Evolutionary conservation across 2,329 filamentous ascomycete genomes (phyloP).

Genomic region (Sporothrix phasma): DNA sequence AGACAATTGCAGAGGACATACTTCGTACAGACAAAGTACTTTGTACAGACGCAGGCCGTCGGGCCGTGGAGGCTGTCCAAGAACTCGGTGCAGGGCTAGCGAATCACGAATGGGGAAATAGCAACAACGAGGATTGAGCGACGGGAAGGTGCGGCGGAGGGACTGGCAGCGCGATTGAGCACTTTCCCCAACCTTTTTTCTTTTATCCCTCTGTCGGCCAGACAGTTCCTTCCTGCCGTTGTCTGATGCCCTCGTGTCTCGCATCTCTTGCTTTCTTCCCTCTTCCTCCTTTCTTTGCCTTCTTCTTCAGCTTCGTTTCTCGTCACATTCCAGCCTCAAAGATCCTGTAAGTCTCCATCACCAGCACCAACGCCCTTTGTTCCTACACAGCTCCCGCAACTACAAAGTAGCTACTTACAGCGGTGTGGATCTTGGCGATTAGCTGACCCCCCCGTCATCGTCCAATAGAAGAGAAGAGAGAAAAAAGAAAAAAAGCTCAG

Average conservation of each 20-base stretch:
- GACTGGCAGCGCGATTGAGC: slow-evolving; percentile 1
- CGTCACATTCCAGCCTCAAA: background rate
- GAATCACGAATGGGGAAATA: slow-evolving; percentile 9
- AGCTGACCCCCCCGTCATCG: slow-evolving; percentile 16
- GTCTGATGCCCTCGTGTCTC: background rate
- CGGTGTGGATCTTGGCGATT: slow-evolving; percentile 12
- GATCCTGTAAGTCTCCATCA: slow-evolving; percentile 2
- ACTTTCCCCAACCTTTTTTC: slow-evolving; percentile 11
- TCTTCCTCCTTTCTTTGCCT: background rate
- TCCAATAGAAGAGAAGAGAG: slow-evolving; percentile 8
- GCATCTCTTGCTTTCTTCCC: background rate
- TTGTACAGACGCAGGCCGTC: background rate
- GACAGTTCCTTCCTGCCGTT: slow-evolving; percentile 3
- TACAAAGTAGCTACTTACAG: slow-evolving; percentile 3
- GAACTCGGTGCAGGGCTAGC: background rate
- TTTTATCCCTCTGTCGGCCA: slow-evolving; percentile 5
- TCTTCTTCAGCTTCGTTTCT: background rate
- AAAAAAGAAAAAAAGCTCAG: slow-evolving; percentile 13
- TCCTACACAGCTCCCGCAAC: slow-evolving; percentile 6
- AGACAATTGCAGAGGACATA: too few relatives aligned
- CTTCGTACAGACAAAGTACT: too few relatives aligned
- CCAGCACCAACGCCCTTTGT: slow-evolving; percentile 9
- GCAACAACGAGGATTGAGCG: slow-evolving; percentile 6
- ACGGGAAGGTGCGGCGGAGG: slow-evolving; percentile 1
- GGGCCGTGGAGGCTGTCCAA: background rate